phyloP scores from a whole-genome alignment of 1,139 yeast genomes.

The Yamadazyma trypodendri region DNA sequence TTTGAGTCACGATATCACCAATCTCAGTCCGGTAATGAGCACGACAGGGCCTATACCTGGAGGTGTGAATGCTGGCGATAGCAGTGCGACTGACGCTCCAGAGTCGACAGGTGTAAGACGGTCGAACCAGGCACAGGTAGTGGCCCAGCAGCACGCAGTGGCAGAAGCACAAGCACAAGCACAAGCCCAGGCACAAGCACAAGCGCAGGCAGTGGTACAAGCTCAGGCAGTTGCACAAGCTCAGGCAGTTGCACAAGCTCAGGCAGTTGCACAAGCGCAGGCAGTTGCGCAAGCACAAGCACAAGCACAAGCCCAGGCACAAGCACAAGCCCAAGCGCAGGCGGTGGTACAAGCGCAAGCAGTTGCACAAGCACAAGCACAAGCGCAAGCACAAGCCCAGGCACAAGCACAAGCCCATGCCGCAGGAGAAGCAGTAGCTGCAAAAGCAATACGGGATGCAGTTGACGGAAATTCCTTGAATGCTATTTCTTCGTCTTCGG shows the following conservation, averaged over 20 bases:
- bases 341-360: background rate
- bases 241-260: slow-evolving; percentile 3
- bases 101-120: too few species aligned
- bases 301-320: background rate
- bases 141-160: slow-evolving; percentile 3
- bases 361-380: slow-evolving; percentile 4
- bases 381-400: slow-evolving; percentile 4
- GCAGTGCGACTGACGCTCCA: background rate
- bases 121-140: slow-evolving; percentile 1
- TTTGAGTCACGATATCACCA: slow-evolving; percentile 17
- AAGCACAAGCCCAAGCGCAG: slow-evolving; percentile 2
- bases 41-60: background rate
- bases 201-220: background rate
- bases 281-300: background rate
- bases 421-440: slow-evolving; percentile 2
- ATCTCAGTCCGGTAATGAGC: slow-evolving; percentile 4
- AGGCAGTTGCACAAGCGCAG: slow-evolving; percentile 3
- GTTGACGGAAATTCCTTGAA: too few species aligned
- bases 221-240: slow-evolving; percentile 2
- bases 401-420: slow-evolving; percentile 1
- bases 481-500: slow-evolving; percentile 13
- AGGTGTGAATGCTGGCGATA: background rate
- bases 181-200: slow-evolving; percentile 1
- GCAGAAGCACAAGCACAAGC: background rate
- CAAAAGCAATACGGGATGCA: slow-evolving; percentile 1